phyloP scores from a whole-genome alignment of 257 asterid species.

The Handroanthus guayacan region DNA sequence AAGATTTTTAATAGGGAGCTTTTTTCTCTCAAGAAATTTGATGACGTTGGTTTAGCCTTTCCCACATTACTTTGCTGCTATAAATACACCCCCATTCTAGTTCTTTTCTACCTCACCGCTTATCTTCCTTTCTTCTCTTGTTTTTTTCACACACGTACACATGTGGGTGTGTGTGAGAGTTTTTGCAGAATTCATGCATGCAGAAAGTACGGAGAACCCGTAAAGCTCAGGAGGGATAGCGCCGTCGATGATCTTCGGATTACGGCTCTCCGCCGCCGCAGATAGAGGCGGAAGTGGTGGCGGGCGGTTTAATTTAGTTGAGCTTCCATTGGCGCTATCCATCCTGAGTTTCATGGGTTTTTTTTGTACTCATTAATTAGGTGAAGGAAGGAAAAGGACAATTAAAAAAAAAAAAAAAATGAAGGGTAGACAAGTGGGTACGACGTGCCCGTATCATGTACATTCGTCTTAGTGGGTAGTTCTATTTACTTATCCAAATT shows the following conservation, averaged over 20 bases:
- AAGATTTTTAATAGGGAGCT: conserved; percentile 34
- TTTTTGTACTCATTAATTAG: conserved; percentile 34
- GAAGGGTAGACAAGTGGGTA: conserved; percentile 27
- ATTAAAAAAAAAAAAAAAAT: background rate
- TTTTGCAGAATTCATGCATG: conserved; percentile 24
- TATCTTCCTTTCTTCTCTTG: background rate
- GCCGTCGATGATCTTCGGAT: conserved; percentile 38
- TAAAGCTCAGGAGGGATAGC: conserved; percentile 93
- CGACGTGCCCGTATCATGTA: conserved; percentile 37
- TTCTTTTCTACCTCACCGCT: conserved; percentile 32
- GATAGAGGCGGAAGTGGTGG: conserved; percentile 2
- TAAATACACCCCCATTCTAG: conserved; percentile 49
- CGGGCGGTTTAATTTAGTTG: background rate
- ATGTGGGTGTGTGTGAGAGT: conserved; percentile 1
- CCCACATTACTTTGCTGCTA: conserved; percentile 55
- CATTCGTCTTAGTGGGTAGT: background rate
- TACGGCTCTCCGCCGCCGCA: conserved; percentile 1
- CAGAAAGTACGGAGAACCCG: conserved; percentile 49
- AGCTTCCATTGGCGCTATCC: conserved; percentile 69
- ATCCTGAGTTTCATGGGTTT: conserved; percentile 78
- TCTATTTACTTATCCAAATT: background rate
- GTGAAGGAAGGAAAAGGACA: background rate
- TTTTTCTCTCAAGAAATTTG: conserved; percentile 31
- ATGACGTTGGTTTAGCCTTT: conserved; percentile 44
- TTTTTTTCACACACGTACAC: conserved; percentile 2